A percentile compares a stretch with the other conserved stretches of the same genome.
These are phyloP conservation scores for Capsicum pubescens DNA, from an alignment of 257 asterid species.

Conservation along the genomic window DNA sequence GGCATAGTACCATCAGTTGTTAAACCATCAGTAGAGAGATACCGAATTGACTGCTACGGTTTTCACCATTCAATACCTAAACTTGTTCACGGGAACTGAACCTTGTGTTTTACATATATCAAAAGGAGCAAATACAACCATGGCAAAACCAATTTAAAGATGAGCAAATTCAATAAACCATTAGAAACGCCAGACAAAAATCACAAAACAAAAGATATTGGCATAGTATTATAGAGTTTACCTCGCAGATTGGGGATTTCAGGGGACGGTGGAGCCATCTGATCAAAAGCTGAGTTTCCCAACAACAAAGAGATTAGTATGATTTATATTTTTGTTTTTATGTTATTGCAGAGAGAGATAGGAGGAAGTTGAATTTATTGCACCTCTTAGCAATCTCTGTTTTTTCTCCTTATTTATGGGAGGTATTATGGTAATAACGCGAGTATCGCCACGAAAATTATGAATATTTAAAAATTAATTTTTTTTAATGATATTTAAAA, in stretches of 20 bases:
- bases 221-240: neutral
- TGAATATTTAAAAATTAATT: no score
- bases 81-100: neutral
- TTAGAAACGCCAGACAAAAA: conserved; percentile 7
- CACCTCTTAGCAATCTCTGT: no score
- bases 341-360: no score
- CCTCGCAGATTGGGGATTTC: conserved; percentile 3
- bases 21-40: neutral
- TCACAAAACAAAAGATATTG: no score
- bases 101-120: neutral
- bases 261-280: neutral
- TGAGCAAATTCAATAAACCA: neutral
- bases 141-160: neutral
- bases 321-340: no score
- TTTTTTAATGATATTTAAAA: no score
- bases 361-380: no score
- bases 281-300: neutral
- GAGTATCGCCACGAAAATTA: no score
- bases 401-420: no score
- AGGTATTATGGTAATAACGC: no score
- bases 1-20: neutral
- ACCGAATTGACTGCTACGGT: neutral
- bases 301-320: no score
- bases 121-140: neutral
- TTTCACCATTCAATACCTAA: neutral